phyloP scores from a whole-genome alignment of 2,329 filamentous ascomycete genomes.

The Myriosclerotinia duriaeana region DNA sequence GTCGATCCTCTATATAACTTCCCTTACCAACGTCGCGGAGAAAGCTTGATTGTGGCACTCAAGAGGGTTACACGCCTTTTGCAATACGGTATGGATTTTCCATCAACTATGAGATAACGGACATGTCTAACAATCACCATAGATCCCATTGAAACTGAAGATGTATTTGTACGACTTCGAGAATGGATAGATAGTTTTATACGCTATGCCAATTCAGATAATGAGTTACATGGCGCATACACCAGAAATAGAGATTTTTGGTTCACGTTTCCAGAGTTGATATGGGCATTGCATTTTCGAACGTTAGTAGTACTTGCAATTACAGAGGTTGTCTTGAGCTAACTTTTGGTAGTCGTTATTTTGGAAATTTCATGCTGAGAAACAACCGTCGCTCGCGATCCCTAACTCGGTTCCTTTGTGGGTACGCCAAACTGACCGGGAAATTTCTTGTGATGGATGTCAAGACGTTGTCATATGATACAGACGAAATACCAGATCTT shows the following conservation, averaged over 20 bases:
- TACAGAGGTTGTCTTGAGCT: constrained; percentile 22
- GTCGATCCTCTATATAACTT: constrained; percentile 49
- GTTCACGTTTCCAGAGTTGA: constrained; percentile 52
- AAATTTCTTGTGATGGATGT: constrained; percentile 54
- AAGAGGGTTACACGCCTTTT: constrained; percentile 38
- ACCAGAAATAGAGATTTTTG: constrained; percentile 52
- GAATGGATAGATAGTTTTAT: constrained; percentile 55
- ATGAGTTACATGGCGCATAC: constrained; percentile 47
- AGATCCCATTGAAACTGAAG: constrained; percentile 48
- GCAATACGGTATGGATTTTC: constrained; percentile 43
- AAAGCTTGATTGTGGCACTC: constrained; percentile 31
- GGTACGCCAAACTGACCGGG: constrained; percentile 50
- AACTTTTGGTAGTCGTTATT: constrained; percentile 36
- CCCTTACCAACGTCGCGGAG: constrained; percentile 43
- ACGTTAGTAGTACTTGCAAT: constrained; percentile 43
- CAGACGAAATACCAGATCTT: constrained; percentile 43
- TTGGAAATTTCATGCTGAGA: constrained; percentile 38
- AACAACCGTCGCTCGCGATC: constrained; percentile 30
- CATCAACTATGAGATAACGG: neutral
- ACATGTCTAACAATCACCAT: constrained; percentile 33
- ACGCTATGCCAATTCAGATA: constrained; percentile 42
- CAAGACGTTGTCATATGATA: constrained; percentile 39
- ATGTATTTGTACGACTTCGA: constrained; percentile 47
- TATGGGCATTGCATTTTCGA: constrained; percentile 45
- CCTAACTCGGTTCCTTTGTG: constrained; percentile 37